Percentiles rank a stretch among this genome's conserved stretches.
Evolutionary conservation across 495 filamentous ascomycete genomes (phyloP).

Genomic region (Pyrenula aspistea): DNA sequence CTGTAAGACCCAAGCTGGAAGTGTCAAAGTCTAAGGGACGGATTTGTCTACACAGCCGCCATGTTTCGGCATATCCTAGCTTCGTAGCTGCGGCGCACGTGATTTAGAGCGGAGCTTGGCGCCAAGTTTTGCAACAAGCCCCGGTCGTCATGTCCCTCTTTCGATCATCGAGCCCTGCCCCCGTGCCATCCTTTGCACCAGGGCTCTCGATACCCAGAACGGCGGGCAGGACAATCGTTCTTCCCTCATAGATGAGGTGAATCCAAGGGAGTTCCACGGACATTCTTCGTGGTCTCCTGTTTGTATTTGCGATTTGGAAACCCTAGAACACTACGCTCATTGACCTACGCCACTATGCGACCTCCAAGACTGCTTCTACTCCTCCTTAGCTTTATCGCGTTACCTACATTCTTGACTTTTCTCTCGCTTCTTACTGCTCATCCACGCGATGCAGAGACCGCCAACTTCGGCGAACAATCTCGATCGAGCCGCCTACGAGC

Average conservation of each 20-base stretch:
- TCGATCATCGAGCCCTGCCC: neutral
- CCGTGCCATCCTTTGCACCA: too few species aligned
- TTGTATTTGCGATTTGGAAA: conserved; percentile 1
- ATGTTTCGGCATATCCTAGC: too few species aligned
- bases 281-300: conserved; percentile 4
- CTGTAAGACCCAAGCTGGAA: too few species aligned
- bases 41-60: too few species aligned
- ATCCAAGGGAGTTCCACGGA: neutral
- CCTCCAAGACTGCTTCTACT: conserved; percentile 40
- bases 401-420: conserved; percentile 39
- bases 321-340: conserved; percentile 4
- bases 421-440: conserved; percentile 32
- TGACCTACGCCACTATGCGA: conserved; percentile 31
- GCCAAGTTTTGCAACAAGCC: neutral
- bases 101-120: too few species aligned
- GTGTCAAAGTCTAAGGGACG: too few species aligned
- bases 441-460: conserved; percentile 23
- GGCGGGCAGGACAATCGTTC: neutral
- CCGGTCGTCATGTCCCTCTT: neutral
- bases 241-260: neutral
- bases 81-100: too few species aligned
- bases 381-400: conserved; percentile 40
- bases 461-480: conserved; percentile 24
- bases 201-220: too few species aligned
- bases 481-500: conserved; percentile 35